A percentile compares a stretch with the other conserved stretches of the same genome.
Evolutionary conservation across 2,329 filamentous ascomycete genomes (phyloP).

Genomic region (Cryphonectria carpinicola): DNA sequence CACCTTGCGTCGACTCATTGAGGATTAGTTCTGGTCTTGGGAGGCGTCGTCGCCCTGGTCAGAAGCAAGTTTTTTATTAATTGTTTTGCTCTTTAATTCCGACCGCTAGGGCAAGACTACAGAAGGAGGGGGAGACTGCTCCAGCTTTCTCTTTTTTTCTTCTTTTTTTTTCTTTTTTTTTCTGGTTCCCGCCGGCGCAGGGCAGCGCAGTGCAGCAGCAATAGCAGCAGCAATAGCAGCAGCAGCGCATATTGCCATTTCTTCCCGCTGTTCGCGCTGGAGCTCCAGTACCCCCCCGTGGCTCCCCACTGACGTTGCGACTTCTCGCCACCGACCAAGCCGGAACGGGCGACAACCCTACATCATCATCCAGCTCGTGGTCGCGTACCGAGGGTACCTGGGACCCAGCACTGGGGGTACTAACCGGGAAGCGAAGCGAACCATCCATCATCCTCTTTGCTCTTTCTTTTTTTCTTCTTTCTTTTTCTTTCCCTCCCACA

Average conservation of each 20-base stretch:
- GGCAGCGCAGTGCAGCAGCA: too few relatives aligned
- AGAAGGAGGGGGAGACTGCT: not conserved
- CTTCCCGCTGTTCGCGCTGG: slow-evolving; percentile 26
- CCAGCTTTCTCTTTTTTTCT: not conserved
- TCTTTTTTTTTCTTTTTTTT: not conserved
- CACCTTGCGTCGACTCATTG: not conserved
- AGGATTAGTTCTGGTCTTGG: not conserved
- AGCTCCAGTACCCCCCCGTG: slow-evolving; percentile 18
- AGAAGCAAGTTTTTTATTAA: slow-evolving; percentile 2
- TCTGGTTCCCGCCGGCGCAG: slow-evolving; percentile 8
- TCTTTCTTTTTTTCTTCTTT: not conserved
- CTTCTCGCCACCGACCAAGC: slow-evolving; percentile 28
- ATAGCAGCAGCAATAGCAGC: too few relatives aligned
- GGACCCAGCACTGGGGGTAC: slow-evolving; percentile 16
- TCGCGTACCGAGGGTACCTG: slow-evolving; percentile 4
- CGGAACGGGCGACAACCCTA: slow-evolving; percentile 19
- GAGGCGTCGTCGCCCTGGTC: not conserved
- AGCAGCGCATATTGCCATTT: slow-evolving; percentile 9
- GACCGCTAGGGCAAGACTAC: slow-evolving; percentile 7
- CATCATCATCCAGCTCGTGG: slow-evolving; percentile 17
- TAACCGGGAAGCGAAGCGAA: slow-evolving; percentile 28
- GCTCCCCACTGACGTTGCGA: slow-evolving; percentile 16
- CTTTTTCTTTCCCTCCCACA: not conserved
- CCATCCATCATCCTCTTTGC: slow-evolving; percentile 19
- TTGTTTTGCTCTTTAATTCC: not conserved